Conservation (phyloP, 176 grass and related monocot genomes). For the Oryza longistaminata region DNA sequence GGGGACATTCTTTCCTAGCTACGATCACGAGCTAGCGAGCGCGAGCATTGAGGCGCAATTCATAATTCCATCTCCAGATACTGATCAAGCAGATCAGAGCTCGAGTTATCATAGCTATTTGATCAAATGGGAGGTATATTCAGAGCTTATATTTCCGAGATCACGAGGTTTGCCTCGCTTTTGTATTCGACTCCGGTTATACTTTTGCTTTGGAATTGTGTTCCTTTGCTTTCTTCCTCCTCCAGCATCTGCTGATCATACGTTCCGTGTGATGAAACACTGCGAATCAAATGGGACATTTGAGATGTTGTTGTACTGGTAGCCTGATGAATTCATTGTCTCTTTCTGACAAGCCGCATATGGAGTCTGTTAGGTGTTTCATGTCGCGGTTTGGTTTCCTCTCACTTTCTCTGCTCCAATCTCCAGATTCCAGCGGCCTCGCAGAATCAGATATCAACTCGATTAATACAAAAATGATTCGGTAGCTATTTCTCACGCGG, state of each 20-base stretch:
- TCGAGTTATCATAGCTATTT: no score
- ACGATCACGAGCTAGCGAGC: no score
- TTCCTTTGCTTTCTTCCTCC: background rate
- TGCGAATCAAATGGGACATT: background rate
- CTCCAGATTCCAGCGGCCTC: background rate
- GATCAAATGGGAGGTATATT: no score
- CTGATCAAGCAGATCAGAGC: no score
- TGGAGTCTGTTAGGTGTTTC: background rate
- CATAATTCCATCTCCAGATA: no score
- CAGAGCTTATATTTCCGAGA: no score
- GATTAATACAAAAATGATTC: no score
- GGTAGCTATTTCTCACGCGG: no score
- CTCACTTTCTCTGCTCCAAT: background rate
- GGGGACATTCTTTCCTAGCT: no score
- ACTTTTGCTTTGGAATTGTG: background rate
- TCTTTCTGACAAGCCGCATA: background rate
- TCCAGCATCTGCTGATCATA: background rate
- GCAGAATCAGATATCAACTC: background rate
- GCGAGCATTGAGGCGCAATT: no score
- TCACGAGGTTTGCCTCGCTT: background rate
- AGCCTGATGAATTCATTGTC: background rate
- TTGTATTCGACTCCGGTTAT: background rate
- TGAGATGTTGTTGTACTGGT: background rate
- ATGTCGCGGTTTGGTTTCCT: background rate
- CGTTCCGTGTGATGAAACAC: background rate